These are phyloP conservation scores for Rutstroemia sp. DNA, from an alignment of 2,329 filamentous ascomycete species.

Conservation along the genomic window DNA sequence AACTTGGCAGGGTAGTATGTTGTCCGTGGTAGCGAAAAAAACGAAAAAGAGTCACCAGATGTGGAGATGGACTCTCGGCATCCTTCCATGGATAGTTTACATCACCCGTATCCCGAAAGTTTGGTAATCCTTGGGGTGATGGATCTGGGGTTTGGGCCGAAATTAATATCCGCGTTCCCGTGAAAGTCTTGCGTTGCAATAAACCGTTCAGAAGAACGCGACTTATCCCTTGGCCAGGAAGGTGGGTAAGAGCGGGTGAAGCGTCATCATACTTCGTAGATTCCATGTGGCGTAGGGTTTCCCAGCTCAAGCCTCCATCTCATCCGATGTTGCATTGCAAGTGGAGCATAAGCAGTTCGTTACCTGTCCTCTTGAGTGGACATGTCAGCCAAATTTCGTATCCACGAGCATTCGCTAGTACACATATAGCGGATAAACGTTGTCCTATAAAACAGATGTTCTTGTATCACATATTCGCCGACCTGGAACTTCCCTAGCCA, in stretches of 20 bases:
- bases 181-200: not conserved
- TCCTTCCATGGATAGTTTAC: not conserved
- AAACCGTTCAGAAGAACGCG: not conserved
- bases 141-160: not conserved
- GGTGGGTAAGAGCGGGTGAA: not conserved
- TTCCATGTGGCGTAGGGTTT: not conserved
- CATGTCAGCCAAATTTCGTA: no score
- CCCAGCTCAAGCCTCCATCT: not conserved
- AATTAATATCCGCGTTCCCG: not conserved
- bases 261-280: not conserved
- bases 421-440: no score
- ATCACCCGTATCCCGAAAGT: conserved; percentile 3
- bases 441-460: no score
- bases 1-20: not conserved
- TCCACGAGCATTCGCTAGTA: no score
- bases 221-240: not conserved
- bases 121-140: not conserved
- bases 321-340: not conserved
- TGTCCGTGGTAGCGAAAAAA: not conserved
- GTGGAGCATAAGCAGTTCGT: not conserved
- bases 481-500: no score
- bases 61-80: not conserved
- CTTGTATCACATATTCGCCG: no score
- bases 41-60: not conserved
- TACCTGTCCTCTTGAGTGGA: no score